phyloP scores from a whole-genome alignment of 169 alveolate genomes.

The Plasmodium chabaudi region DNA sequence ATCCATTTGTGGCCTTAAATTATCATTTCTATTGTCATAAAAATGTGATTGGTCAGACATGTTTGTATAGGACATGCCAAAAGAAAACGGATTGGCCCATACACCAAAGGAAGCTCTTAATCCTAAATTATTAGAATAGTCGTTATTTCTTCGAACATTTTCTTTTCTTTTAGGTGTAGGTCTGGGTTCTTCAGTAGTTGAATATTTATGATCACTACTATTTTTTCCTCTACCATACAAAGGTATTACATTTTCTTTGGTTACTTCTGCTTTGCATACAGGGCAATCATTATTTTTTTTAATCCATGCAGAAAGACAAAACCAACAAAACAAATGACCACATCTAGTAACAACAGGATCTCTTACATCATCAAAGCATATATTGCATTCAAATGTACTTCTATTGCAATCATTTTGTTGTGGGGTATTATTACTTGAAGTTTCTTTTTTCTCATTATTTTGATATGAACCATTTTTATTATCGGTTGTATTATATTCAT shows the following conservation, averaged over 20 bases:
- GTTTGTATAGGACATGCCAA: slow-evolving; percentile 64
- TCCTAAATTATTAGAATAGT: slow-evolving; percentile 50
- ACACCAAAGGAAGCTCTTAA: slow-evolving; percentile 75
- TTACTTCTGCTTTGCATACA: slow-evolving; percentile 94
- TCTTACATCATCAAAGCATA: slow-evolving; percentile 96
- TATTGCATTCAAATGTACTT: slow-evolving; percentile 94
- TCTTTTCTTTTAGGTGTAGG: slow-evolving; percentile 75
- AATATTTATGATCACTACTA: slow-evolving; percentile 85
- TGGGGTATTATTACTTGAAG: slow-evolving; percentile 4
- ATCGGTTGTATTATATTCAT: not conserved
- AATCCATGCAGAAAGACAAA: slow-evolving; percentile 94
- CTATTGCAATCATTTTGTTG: slow-evolving; percentile 49
- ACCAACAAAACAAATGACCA: slow-evolving; percentile 97
- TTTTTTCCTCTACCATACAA: slow-evolving; percentile 90
- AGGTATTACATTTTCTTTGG: slow-evolving; percentile 94
- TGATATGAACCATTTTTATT: not conserved
- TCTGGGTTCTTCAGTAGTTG: slow-evolving; percentile 56
- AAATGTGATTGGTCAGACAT: slow-evolving; percentile 64
- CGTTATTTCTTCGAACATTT: slow-evolving; percentile 40
- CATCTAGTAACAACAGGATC: slow-evolving; percentile 98
- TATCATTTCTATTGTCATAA: slow-evolving; percentile 37
- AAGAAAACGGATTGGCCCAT: slow-evolving; percentile 67
- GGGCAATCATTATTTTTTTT: slow-evolving; percentile 95
- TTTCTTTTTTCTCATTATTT: slow-evolving; percentile 2
- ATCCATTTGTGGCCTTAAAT: slow-evolving; percentile 39